Evolutionary conservation across 371 early-diverging fungal species (phyloP), one percentile per base, ranked within the genome.

Genomic region (Synchytrium microbalum): DNA sequence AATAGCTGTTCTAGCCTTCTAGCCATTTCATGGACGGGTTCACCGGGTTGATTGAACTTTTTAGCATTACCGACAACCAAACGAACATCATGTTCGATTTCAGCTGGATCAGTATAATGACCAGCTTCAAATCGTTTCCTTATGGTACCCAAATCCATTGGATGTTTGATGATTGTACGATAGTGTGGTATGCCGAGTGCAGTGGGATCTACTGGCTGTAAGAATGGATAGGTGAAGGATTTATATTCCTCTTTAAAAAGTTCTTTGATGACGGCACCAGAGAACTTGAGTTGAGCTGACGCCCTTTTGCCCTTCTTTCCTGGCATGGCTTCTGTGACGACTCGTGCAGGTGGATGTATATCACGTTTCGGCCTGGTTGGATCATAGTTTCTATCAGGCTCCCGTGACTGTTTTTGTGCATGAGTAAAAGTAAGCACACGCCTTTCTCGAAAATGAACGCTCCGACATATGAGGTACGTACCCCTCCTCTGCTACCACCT

Each of bases 131-230:
- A 75, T 72, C 94, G 94, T 46, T 82, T 79, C 68, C 85, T 83
- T 38, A 99, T 88, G 0, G 99, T 99, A 19, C 88, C 82, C n/a
- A 80, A 62, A 72, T 99, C 99, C 99, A 99, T 99, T 2, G 99
- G 99, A 56, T 92, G 72, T 68, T 92, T 97, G 70, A 99, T 88
- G 38, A 98, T 86, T 1, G 83, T 81, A 25, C 84, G 86, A 78
- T 99, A 99, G 66, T 88, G 90, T 8, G 99, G 99, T 61, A 99
- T 93, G 63, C 87, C 86, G 28, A 98, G 78, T 0, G 86, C 86
- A 3, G 91, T 86, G 26, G 88, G 88, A 72, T 99, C 99, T 28
- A 99, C 99, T 2, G 99, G 99, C 51, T 76, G 75, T 57, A 90
- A 76, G 68, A 97, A 97, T 0, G 77, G 77, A 31, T 30, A 67